Base-by-base conservation (phyloP, 2,329 filamentous ascomycete genomes). In the Sporothrix curviconia region DNA sequence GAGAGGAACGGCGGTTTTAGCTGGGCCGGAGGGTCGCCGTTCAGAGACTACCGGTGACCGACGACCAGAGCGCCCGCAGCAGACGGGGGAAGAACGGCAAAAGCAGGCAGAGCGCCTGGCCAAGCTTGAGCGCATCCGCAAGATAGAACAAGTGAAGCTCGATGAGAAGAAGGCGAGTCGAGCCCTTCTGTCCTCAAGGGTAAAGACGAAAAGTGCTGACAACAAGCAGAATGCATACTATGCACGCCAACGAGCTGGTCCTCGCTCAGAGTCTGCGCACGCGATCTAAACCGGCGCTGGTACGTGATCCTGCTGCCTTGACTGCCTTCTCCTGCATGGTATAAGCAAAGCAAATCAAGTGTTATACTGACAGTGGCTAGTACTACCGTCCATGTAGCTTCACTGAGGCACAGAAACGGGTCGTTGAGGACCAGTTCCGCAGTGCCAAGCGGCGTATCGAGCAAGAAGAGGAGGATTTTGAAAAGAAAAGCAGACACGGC, bases 381-480 rank as follows among this genome's bases (percentile, higher is more conserved):
- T 92, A 87, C 70, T 96, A 94, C 71, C 85, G 86, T 46, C 92
- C 92, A 0, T 95, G 88, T 86, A 84, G 90, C 64, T 77, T 89
- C 57, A 83, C 82, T 32, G 70, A 75, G 5, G 78, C 82, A 44
- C 87, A 96, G 69, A 83, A 92, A 69, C 80, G 83, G 5, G 76
- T 71, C 11, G 89, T 96, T 67, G 79, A 85, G 46, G 74, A 79
- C 4, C 92, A 96, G 69, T 77, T 90, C 28, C 76, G 79, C 47
- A 81, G 86, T 54, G 82, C 81, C 15, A 80, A 90, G 68, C 76
- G 75, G 1, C 76, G 69, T 7, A 83, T 95, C 62, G 78, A 82
- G 17, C 77, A 74, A 57, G 90, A 96, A 68, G 68, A 78, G 25
- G 77, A 78, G 52, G 81, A 86, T 19, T 89, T 89, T 65, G 76